These are phyloP conservation scores for Salix udensis DNA, from an alignment of 345 rosid genomes.

Conservation along the genomic window DNA sequence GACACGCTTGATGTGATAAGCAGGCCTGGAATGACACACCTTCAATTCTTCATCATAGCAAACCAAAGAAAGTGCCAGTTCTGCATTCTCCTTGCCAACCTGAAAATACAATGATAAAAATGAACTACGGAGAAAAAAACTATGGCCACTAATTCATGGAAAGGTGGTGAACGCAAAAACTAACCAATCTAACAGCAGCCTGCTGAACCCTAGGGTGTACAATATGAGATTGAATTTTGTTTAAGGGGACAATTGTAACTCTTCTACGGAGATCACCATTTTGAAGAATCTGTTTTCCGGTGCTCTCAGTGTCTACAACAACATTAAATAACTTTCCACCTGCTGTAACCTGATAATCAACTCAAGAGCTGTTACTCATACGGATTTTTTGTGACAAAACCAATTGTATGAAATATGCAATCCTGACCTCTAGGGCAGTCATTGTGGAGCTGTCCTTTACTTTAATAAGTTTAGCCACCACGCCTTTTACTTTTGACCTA, in stretches of 20 bases:
- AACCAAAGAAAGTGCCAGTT: conserved; percentile 87
- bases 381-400: not conserved
- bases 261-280: conserved; percentile 88
- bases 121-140: not conserved
- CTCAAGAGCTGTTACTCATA: conserved; percentile 11
- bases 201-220: conserved; percentile 65
- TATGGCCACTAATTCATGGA: not conserved
- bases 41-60: conserved; percentile 69
- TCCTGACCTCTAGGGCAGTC: conserved; percentile 88
- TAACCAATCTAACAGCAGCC: conserved; percentile 72
- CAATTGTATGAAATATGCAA: not conserved
- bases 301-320: conserved; percentile 86
- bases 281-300: conserved; percentile 91
- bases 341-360: conserved; percentile 68
- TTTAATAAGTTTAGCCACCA: conserved; percentile 82
- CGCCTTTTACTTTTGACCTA: conserved; percentile 92
- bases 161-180: conserved; percentile 24
- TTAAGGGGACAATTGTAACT: conserved; percentile 87
- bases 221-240: conserved; percentile 63
- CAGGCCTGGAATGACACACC: conserved; percentile 36
- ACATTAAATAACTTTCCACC: conserved; percentile 88
- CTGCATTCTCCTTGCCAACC: conserved; percentile 93
- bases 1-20: not conserved
- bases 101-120: conserved; percentile 28
- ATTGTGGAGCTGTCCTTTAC: conserved; percentile 75